These are phyloP conservation scores for Pythium guiyangense DNA, from an alignment of 352 stramenopile species.

Conservation along the genomic window DNA sequence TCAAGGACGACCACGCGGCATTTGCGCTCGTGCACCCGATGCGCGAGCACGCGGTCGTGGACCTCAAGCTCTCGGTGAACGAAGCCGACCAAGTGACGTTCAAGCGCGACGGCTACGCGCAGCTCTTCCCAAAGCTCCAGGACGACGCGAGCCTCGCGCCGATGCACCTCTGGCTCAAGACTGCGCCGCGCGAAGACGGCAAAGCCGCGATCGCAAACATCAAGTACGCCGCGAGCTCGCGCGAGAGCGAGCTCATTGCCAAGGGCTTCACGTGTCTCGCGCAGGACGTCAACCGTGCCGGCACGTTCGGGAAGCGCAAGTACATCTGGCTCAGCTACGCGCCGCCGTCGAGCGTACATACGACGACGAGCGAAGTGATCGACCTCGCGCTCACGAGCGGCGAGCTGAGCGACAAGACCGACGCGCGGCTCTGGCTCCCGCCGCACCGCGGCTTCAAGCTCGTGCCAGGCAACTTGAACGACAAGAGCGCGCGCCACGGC, in stretches of 20 bases:
- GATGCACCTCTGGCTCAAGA: constrained; percentile 67
- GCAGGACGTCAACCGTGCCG: constrained; percentile 60
- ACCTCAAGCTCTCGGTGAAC: constrained; percentile 56
- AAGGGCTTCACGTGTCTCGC: constrained; percentile 75
- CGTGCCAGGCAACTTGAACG: constrained; percentile 59
- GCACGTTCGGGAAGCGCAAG: constrained; percentile 65
- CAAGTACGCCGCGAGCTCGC: constrained; percentile 48
- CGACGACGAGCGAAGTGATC: constrained; percentile 51
- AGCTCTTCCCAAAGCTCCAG: constrained; percentile 51
- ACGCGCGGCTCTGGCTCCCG: constrained; percentile 62
- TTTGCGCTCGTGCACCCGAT: constrained; percentile 49
- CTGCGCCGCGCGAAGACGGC: constrained; percentile 46
- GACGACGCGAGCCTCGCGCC: constrained; percentile 29
- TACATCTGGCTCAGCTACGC: constrained; percentile 73
- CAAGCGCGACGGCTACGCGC: constrained; percentile 50
- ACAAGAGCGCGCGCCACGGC: constrained; percentile 44
- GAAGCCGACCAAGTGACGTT: constrained; percentile 57
- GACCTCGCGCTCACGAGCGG: constrained; percentile 61
- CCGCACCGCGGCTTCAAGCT: constrained; percentile 73
- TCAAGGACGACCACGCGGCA: constrained; percentile 58
- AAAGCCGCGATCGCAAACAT: constrained; percentile 65
- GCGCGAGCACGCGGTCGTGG: constrained; percentile 46
- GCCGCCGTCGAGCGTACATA: constrained; percentile 36
- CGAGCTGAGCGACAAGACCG: constrained; percentile 59
- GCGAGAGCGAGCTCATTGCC: constrained; percentile 68